Conservation (phyloP, 2,329 filamentous ascomycete genomes). For the Ophiosphaerella korrae region DNA sequence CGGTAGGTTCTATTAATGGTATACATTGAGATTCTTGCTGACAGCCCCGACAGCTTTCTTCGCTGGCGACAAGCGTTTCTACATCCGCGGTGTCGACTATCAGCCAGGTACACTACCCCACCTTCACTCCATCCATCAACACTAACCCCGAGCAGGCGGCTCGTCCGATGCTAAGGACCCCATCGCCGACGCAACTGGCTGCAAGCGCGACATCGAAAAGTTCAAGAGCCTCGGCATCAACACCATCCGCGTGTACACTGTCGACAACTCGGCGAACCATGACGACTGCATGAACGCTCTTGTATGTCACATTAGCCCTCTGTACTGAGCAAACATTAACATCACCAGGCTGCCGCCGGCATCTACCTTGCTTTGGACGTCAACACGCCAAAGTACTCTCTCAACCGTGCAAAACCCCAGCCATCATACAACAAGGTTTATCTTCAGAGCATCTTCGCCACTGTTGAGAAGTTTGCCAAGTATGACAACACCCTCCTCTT, state of each 20-base stretch:
- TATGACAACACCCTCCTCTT: conserved; percentile 88
- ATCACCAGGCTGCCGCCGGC: conserved; percentile 68
- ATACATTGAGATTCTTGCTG: conserved; percentile 15
- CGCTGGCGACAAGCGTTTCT: conserved; percentile 64
- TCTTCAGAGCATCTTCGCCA: conserved; percentile 84
- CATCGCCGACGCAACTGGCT: conserved; percentile 71
- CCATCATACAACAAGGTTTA: conserved; percentile 86
- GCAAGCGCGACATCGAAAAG: conserved; percentile 78
- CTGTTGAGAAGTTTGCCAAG: conserved; percentile 79
- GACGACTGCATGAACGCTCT: conserved; percentile 83
- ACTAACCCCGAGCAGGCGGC: conserved; percentile 53
- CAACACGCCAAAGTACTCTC: conserved; percentile 87
- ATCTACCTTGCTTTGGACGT: conserved; percentile 93
- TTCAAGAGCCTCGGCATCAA: conserved; percentile 90
- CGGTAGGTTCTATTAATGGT: conserved; percentile 45
- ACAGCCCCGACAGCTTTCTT: conserved; percentile 59
- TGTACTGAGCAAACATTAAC: neutral
- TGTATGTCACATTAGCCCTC: neutral
- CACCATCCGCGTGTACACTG: conserved; percentile 88
- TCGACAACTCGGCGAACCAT: conserved; percentile 84
- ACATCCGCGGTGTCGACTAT: conserved; percentile 68
- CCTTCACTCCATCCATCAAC: neutral
- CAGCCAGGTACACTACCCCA: conserved; percentile 55
- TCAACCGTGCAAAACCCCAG: conserved; percentile 76
- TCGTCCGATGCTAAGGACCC: conserved; percentile 71